Evolutionary conservation across 2,329 filamentous ascomycete species (phyloP).

Genomic region (Magnaporthiopsis poae): DNA sequence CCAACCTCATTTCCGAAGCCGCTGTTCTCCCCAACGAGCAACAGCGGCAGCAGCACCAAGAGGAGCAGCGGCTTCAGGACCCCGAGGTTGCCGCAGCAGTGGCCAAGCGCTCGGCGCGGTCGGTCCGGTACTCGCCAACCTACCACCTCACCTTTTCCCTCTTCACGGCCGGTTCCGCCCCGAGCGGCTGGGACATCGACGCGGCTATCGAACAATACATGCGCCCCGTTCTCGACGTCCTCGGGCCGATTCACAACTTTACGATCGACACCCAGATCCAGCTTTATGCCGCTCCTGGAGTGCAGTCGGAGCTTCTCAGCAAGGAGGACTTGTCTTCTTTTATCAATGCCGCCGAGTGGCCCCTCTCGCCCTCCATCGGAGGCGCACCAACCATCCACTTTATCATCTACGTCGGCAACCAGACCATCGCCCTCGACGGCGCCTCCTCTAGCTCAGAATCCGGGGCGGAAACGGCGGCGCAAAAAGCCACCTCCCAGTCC

Average conservation of each 20-base stretch:
- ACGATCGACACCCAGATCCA: slow-evolving; percentile 95
- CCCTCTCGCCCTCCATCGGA: slow-evolving; percentile 85
- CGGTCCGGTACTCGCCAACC: slow-evolving; percentile 81
- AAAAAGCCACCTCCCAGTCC: slow-evolving; percentile 41
- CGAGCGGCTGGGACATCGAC: slow-evolving; percentile 88
- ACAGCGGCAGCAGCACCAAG: slow-evolving; percentile 16
- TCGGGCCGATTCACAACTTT: slow-evolving; percentile 82
- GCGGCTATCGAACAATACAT: slow-evolving; percentile 71
- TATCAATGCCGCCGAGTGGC: slow-evolving; percentile 97
- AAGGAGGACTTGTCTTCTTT: slow-evolving; percentile 88
- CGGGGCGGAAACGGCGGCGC: slow-evolving; percentile 3
- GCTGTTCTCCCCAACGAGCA: slow-evolving; percentile 1
- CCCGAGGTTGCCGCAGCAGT: slow-evolving; percentile 45
- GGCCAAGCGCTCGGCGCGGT: slow-evolving; percentile 66
- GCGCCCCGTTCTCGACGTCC: slow-evolving; percentile 66
- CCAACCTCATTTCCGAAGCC: slow-evolving; percentile 54
- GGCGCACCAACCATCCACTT: slow-evolving; percentile 92
- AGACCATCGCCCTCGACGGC: slow-evolving; percentile 47
- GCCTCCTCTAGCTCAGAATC: not conserved
- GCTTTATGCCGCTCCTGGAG: slow-evolving; percentile 69
- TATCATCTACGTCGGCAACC: slow-evolving; percentile 76
- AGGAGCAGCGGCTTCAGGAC: slow-evolving; percentile 15
- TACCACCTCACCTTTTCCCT: slow-evolving; percentile 95
- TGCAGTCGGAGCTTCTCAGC: slow-evolving; percentile 54
- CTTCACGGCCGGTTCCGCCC: slow-evolving; percentile 68